Base-by-base conservation (phyloP, 2,329 filamentous ascomycete genomes). In the Taxawa tesnikishii region DNA sequence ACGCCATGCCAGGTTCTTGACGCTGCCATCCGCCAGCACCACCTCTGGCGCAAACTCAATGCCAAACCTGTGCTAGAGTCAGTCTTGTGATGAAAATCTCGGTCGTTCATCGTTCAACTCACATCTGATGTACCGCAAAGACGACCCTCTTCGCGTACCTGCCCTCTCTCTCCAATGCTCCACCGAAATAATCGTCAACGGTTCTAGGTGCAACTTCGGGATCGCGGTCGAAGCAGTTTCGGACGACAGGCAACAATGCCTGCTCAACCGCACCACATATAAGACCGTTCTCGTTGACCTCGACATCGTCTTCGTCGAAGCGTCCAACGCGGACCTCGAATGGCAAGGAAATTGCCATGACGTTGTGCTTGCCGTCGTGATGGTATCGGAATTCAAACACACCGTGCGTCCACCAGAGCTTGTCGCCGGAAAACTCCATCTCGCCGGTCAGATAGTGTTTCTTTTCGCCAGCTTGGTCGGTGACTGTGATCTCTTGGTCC, bases 351-450 rank as follows among this genome's bases (percentile, higher is more conserved):
- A 96, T 82, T 12, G 84, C 75, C 82, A 98, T 90, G 49, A 93
- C 87, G 43, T 81, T 83, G 59, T 98, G 85, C 47, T 80, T 81
- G 34, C 85, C 85, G 44, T 83, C 79, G 57, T 98, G 90, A 58
- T 98, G 90, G 59, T 94, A 94, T 25, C 90, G 77, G 63, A 98
- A 92, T 51, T 98, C 90, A 50, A 94, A 98, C 3, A 92, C 82
- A 33, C 90, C 90, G 39, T 88, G 82, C 0, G 82, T 93, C 90
- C 90, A 98, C 79, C 84, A 98, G 3, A 94, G 70, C 59, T 93
- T 94, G 60, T 96, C 87, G 29, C 90, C 87, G 7, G 77, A 67
- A 51, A 98, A 96, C 9, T 83, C 58, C 49, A 96, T 78, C 53
- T 94, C 84, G 26, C 90, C 90, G 9, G 72, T 68, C 4, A 83